These are phyloP conservation scores for Chrysoporthe deuterocubensis DNA, from an alignment of 2,329 filamentous ascomycete genomes.

Conservation along the genomic window DNA sequence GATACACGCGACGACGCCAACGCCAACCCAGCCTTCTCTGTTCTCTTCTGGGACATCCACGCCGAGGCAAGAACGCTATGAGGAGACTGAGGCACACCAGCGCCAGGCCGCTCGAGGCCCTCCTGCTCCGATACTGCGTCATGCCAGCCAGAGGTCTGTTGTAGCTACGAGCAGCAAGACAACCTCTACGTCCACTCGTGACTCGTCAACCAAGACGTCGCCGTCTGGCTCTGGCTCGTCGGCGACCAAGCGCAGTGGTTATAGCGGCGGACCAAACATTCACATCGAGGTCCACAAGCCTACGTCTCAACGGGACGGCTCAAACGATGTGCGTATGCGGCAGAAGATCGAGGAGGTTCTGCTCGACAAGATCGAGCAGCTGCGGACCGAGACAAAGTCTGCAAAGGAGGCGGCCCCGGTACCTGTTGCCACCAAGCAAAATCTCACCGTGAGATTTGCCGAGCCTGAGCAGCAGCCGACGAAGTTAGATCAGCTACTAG, in stretches of 20 bases:
- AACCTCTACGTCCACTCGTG: not conserved
- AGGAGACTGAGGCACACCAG: conserved; percentile 1
- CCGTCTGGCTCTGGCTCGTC: conserved; percentile 12
- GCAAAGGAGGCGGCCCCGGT: not conserved
- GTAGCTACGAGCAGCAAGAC: conserved; percentile 19
- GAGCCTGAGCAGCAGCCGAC: conserved; percentile 22
- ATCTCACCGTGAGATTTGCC: conserved; percentile 20
- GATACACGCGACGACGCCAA: conserved; percentile 1
- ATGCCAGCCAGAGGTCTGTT: conserved; percentile 16
- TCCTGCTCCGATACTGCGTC: conserved; percentile 22
- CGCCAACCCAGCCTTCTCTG: not conserved
- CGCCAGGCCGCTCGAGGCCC: not conserved
- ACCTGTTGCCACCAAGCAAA: conserved; percentile 14
- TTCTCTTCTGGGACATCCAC: conserved; percentile 18
- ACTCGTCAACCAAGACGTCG: conserved; percentile 15
- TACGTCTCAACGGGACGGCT: not conserved
- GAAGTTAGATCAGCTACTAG: not conserved
- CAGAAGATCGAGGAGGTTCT: conserved; percentile 26
- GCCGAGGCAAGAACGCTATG: conserved; percentile 8
- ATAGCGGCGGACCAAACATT: conserved; percentile 12
- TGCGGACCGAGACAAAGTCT: conserved; percentile 14
- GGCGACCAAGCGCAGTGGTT: conserved; percentile 11
- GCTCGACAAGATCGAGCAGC: conserved; percentile 25
- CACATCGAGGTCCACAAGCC: conserved; percentile 28
- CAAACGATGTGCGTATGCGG: conserved; percentile 16